phyloP scores from a whole-genome alignment of 805 yeast genomes.

The Kuraishia ogatae region DNA sequence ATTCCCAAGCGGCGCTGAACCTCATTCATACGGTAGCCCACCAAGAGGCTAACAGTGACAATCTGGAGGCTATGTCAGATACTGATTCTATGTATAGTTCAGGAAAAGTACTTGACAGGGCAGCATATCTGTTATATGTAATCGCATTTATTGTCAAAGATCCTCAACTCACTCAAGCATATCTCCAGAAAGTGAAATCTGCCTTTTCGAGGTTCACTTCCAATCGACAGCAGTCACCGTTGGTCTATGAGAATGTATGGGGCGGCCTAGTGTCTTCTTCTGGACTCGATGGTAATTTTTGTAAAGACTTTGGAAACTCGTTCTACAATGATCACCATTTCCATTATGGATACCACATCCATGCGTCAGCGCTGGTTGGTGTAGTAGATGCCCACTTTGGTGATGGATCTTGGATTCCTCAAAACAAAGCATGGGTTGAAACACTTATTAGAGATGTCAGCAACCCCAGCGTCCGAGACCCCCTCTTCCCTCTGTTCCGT shows the following conservation, averaged over 20 bases:
- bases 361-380: conserved; percentile 58
- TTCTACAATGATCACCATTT: conserved; percentile 72
- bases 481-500: conserved; percentile 51
- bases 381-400: conserved; percentile 37
- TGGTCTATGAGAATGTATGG: conserved; percentile 71
- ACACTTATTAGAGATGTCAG: conserved; percentile 53
- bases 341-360: conserved; percentile 69
- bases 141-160: conserved; percentile 58
- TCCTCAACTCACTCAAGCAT: conserved; percentile 32
- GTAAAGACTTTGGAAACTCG: conserved; percentile 66
- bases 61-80: conserved; percentile 48
- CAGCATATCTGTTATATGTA: conserved; percentile 73
- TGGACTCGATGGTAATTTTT: conserved; percentile 34
- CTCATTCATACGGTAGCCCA: conserved; percentile 38
- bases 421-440: conserved; percentile 31
- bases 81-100: conserved; percentile 77
- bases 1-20: conserved; percentile 26
- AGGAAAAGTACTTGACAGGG: conserved; percentile 81
- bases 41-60: conserved; percentile 42
- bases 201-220: conserved; percentile 61
- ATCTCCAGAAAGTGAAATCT: conserved; percentile 47
- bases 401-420: neutral
- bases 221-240: conserved; percentile 61
- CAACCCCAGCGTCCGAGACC: conserved; percentile 40
- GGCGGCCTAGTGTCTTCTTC: conserved; percentile 68